These are phyloP conservation scores for Erysimum cheiri DNA, from an alignment of 441 rosid genomes.

Conservation along the genomic window DNA sequence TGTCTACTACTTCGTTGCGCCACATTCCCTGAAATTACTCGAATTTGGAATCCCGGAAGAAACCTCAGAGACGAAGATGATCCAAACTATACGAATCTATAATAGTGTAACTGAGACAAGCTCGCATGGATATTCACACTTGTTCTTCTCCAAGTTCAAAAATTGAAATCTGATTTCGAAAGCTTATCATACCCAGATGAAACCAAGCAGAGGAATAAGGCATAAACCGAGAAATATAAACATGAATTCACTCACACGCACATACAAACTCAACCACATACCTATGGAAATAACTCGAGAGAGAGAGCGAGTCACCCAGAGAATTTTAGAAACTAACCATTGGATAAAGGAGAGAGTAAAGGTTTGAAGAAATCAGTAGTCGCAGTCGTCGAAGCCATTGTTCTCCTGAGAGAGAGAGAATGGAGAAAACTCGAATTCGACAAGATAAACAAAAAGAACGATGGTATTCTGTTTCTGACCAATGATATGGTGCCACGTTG, in stretches of 20 bases:
- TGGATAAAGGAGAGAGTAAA: conserved; percentile 42
- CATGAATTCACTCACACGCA: neutral
- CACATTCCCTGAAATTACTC: conserved; percentile 21
- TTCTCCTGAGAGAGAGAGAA: neutral
- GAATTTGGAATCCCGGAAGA: neutral
- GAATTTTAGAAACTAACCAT: conserved; percentile 45
- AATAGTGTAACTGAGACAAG: conserved; percentile 16
- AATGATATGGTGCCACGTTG: neutral
- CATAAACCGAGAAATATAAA: neutral
- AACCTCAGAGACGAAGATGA: neutral
- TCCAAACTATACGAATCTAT: conserved; percentile 2
- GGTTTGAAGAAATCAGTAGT: conserved; percentile 48
- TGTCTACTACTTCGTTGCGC: conserved; percentile 45
- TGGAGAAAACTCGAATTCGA: neutral
- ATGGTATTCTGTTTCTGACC: neutral
- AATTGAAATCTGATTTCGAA: neutral
- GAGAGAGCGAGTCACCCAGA: neutral
- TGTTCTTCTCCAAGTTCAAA: neutral
- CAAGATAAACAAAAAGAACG: conserved; percentile 1
- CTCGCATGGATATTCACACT: neutral
- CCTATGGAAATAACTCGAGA: conserved; percentile 1
- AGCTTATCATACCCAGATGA: neutral
- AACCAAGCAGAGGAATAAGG: neutral
- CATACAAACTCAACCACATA: conserved; percentile 12
- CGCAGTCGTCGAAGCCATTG: conserved; percentile 66